phyloP scores from a whole-genome alignment of 345 rosid species.

The Barbarea vulgaris region DNA sequence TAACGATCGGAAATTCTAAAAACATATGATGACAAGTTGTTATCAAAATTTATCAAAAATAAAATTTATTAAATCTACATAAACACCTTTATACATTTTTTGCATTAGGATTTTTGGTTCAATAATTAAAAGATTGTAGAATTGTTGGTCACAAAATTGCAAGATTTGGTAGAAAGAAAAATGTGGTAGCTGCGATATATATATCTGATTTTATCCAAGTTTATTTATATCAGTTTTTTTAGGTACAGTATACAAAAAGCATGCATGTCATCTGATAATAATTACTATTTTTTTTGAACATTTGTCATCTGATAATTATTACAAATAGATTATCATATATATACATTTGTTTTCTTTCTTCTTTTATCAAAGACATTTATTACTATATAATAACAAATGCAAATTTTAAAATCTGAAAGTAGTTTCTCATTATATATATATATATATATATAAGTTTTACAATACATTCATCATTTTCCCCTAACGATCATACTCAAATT shows the following conservation, averaged over 20 bases:
- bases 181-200: neutral
- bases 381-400: too few species aligned
- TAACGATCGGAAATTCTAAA: neutral
- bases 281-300: too few species aligned
- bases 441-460: too few species aligned
- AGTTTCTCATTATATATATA: too few species aligned
- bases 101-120: neutral
- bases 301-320: too few species aligned
- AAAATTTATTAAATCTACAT: neutral
- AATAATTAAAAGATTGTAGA: neutral
- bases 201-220: neutral
- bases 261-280: neutral
- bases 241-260: neutral
- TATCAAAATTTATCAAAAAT: neutral
- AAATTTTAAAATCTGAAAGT: too few species aligned
- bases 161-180: neutral
- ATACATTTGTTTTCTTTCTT: neutral
- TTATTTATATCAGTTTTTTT: neutral
- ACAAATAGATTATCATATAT: neutral
- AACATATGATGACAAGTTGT: neutral
- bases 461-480: neutral
- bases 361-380: neutral
- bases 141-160: neutral
- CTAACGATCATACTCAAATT: neutral
- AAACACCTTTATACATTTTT: neutral